Percentiles rank a stretch among this genome's conserved stretches.
phyloP scores from a whole-genome alignment of 108 stramenopile species.

The Nitzschia putrida region DNA sequence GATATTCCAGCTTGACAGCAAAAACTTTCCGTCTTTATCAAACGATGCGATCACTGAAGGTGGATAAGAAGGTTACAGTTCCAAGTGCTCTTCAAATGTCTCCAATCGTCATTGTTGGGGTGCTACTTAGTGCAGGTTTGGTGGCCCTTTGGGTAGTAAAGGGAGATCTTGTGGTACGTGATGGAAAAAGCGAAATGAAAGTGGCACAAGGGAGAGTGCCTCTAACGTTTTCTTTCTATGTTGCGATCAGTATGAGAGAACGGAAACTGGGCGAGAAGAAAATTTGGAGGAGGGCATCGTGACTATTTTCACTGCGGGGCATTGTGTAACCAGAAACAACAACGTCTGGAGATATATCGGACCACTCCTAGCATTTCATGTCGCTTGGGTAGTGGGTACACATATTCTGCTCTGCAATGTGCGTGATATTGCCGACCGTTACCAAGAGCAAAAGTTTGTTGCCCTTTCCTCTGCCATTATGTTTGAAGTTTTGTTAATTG shows the following conservation, averaged over 20 bases:
- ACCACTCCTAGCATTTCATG: slow-evolving; percentile 38
- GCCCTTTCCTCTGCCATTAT: slow-evolving; percentile 44
- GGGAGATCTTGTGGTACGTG: slow-evolving; percentile 30
- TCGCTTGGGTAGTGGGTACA: slow-evolving; percentile 37
- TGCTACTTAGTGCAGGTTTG: slow-evolving; percentile 36
- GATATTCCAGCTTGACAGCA: slow-evolving; percentile 42
- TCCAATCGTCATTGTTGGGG: slow-evolving; percentile 22
- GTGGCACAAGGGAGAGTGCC: no score
- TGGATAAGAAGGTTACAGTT: slow-evolving; percentile 1
- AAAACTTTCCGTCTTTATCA: slow-evolving; percentile 43
- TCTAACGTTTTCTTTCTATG: neutral
- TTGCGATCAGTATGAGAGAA: slow-evolving; percentile 33
- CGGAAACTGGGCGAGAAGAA: slow-evolving; percentile 1
- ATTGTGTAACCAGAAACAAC: slow-evolving; percentile 24
- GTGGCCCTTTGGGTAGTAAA: slow-evolving; percentile 40
- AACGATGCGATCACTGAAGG: slow-evolving; percentile 15
- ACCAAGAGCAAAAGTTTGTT: slow-evolving; percentile 54
- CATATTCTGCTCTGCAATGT: slow-evolving; percentile 41
- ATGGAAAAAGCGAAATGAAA: neutral
- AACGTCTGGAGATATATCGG: slow-evolving; percentile 35
- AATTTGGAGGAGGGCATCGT: slow-evolving; percentile 37
- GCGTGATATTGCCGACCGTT: slow-evolving; percentile 42
- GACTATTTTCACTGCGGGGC: slow-evolving; percentile 39
- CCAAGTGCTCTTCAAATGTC: slow-evolving; percentile 26
- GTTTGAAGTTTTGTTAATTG: slow-evolving; percentile 47